These are phyloP conservation scores for Fusarium siculi DNA, from an alignment of 2,329 filamentous ascomycete genomes.

Conservation along the genomic window DNA sequence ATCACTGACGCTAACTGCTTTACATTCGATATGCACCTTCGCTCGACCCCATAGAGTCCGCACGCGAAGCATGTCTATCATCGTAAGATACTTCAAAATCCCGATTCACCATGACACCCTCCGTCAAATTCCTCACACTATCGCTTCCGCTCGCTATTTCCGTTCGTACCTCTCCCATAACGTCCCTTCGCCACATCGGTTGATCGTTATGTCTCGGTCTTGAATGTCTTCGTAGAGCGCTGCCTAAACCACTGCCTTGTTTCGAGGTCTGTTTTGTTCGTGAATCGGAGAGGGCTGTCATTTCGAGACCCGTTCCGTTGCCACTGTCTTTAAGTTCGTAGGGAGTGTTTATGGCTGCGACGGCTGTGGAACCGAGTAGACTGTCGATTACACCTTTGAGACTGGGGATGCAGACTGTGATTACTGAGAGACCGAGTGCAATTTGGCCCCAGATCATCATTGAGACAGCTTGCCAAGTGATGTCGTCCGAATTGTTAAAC, in stretches of 20 bases:
- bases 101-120: slow-evolving; percentile 36
- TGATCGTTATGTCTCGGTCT: slow-evolving; percentile 2
- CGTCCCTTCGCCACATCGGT: slow-evolving; percentile 29
- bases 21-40: slow-evolving; percentile 33
- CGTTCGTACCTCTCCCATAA: background rate
- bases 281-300: slow-evolving; percentile 21
- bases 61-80: slow-evolving; percentile 19
- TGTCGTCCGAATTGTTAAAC: slow-evolving; percentile 21
- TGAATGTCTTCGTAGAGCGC: background rate
- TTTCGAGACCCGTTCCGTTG: slow-evolving; percentile 29
- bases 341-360: slow-evolving; percentile 33
- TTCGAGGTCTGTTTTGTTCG: slow-evolving; percentile 15
- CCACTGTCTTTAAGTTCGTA: slow-evolving; percentile 38
- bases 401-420: slow-evolving; percentile 40
- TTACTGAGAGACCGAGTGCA: slow-evolving; percentile 31
- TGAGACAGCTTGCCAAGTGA: slow-evolving; percentile 28
- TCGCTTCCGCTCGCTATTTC: slow-evolving; percentile 32
- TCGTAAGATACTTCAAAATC: slow-evolving; percentile 42
- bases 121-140: slow-evolving; percentile 38
- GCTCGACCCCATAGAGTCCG: slow-evolving; percentile 31
- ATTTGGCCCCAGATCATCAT: slow-evolving; percentile 38
- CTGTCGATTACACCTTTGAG: slow-evolving; percentile 41
- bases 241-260: background rate
- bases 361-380: slow-evolving; percentile 30
- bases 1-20: background rate